Percentiles rank a stretch among this genome's conserved stretches.
Conservation (phyloP, 495 filamentous ascomycete genomes). For the Neurospora tetraspora region DNA sequence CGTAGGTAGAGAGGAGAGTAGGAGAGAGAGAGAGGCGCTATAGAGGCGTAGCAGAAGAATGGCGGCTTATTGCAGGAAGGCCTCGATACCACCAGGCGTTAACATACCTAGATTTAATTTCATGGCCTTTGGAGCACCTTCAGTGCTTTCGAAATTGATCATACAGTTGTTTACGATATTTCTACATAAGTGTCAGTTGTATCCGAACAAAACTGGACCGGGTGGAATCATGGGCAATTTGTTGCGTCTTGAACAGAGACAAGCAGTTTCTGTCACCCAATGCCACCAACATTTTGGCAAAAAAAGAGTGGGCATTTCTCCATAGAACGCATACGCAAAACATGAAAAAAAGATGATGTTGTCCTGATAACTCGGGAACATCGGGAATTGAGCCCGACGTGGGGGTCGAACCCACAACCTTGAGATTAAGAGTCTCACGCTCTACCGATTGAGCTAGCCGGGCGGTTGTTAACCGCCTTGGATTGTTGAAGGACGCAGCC, state of each 20-base stretch:
- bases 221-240: not conserved
- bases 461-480: slow-evolving; percentile 7
- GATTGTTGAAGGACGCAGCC: not conserved
- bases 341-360: not conserved
- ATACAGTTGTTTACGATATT: not conserved
- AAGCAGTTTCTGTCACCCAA: not conserved
- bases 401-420: not conserved
- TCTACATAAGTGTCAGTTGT: not conserved
- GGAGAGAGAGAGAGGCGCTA: not conserved
- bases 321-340: not conserved
- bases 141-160: not conserved
- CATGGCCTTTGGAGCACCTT: not conserved
- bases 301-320: not conserved
- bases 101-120: not conserved
- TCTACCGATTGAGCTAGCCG: slow-evolving; percentile 76
- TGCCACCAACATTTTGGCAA: not conserved
- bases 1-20: not conserved
- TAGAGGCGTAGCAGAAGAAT: not conserved
- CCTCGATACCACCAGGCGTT: not conserved
- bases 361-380: not conserved
- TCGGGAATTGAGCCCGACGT: not conserved
- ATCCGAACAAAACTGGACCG: not conserved
- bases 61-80: not conserved
- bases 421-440: slow-evolving; percentile 66
- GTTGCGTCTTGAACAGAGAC: not conserved